Base-by-base conservation (phyloP, 176 grass and related monocot genomes). In the Ensete ventricosum region DNA sequence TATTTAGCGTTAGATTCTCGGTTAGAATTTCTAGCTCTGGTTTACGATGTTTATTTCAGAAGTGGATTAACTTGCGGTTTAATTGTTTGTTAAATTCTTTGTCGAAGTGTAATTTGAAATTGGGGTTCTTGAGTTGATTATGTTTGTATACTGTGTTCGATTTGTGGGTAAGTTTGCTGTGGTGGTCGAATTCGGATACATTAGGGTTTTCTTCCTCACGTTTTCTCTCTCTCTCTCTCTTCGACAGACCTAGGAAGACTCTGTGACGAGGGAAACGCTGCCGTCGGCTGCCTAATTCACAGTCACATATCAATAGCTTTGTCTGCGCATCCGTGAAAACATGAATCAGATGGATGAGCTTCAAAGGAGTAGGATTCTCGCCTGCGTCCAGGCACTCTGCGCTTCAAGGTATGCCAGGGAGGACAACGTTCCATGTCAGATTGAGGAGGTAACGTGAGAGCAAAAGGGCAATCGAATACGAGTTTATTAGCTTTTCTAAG, bases 351-450 rank as follows among this genome's bases (percentile, higher is more conserved):
- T 49, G 1, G 74, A 55, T 34, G 58, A 51, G 17, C 19, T 27
- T 16, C 52, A 64, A 22, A 25, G 83, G 66, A 75, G 21, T 43
- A 50, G 74, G 54, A 75, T 78, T 7, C 53, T 72, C 9, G 83
- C 78, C 14, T 77, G 82, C 34, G 78, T 88, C 75, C 89, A 86
- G 83, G 78, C 81, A 68, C 53, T 92, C 23, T 82, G 67, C 68
- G 76, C 89, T 7, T 78, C 76, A n/a, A 82, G 78, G 69, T 88
- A 86, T 69, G 75, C 71, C 65, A 88, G 83, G 75, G 81, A 82
- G 29, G 89, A 92, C 54, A 88, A 84, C 59, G 64, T 71, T 71
- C 78, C 83, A 17, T 92, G 86, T 52, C 60, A 71, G 67, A 79
- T 92, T 75, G 76, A 71, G 49, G 81, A 92, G 89, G 89, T 92